phyloP scores from a whole-genome alignment of 2,329 filamentous ascomycete genomes.

The Aspergillus bombycis region DNA sequence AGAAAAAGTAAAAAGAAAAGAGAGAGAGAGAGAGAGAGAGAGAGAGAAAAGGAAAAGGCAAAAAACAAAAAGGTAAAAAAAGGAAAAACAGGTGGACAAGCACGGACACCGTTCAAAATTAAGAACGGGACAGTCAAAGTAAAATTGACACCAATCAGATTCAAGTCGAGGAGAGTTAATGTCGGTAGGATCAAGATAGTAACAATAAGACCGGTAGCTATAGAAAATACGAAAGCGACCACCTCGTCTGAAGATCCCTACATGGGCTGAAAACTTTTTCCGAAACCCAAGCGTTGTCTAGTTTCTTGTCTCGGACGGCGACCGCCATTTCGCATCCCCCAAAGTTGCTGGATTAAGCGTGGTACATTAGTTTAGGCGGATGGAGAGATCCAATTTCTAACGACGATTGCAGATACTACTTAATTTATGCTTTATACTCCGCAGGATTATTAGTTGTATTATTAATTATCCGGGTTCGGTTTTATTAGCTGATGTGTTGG shows the following conservation, averaged over 20 bases:
- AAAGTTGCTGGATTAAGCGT: conserved; percentile 17
- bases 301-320: conserved; percentile 15
- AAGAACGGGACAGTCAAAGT: neutral
- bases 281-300: conserved; percentile 7
- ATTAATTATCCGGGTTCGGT: conserved; percentile 4
- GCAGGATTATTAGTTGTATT: conserved; percentile 3
- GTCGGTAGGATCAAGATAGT: neutral
- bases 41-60: too few relatives aligned
- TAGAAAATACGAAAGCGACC: neutral
- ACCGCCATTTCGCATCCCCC: conserved; percentile 18
- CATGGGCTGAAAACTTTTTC: conserved; percentile 15
- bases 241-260: conserved; percentile 13
- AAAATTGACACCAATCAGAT: neutral
- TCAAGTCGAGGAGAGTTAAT: neutral
- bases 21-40: too few relatives aligned
- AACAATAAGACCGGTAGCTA: neutral
- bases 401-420: conserved; percentile 4
- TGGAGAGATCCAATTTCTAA: conserved; percentile 2
- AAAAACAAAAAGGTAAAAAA: too few relatives aligned
- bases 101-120: neutral
- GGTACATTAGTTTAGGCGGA: conserved; percentile 15
- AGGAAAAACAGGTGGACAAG: neutral
- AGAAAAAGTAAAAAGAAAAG: too few relatives aligned
- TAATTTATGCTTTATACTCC: conserved; percentile 5
- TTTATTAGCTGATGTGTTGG: neutral